A percentile compares a stretch with the other conserved stretches of the same genome.
Conservation (phyloP, 495 filamentous ascomycete species). For the Penicillium taxi region DNA sequence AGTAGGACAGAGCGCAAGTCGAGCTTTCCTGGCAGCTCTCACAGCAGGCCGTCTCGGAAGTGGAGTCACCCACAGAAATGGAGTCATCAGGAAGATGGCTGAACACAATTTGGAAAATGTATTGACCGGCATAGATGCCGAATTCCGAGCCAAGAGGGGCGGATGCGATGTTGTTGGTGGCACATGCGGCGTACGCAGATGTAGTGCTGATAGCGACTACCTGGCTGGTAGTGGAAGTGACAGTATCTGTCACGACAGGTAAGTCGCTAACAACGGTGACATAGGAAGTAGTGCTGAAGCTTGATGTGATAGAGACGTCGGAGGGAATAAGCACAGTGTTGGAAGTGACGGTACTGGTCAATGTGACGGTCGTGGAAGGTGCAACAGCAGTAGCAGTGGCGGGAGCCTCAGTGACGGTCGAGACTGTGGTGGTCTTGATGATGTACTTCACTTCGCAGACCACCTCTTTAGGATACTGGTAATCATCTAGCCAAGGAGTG, state of each 20-base stretch:
- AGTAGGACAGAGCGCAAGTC: neutral
- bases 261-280: neutral
- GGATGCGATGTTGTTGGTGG: constrained; percentile 6
- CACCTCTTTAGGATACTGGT: constrained; percentile 2
- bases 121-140: neutral
- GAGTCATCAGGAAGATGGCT: neutral
- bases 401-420: neutral
- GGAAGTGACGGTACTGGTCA: constrained; percentile 3
- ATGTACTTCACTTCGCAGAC: constrained; percentile 3
- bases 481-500: constrained; percentile 2
- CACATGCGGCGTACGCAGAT: constrained; percentile 2
- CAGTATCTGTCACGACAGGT: neutral
- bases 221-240: neutral
- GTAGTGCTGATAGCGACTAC: constrained; percentile 1
- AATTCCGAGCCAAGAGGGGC: constrained; percentile 4
- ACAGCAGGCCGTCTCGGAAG: neutral
- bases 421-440: constrained; percentile 3
- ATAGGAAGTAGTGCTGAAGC: constrained; percentile 5
- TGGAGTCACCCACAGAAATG: neutral
- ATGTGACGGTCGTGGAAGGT: constrained; percentile 1
- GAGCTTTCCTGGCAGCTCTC: neutral
- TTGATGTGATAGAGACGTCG: constrained; percentile 5
- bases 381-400: constrained; percentile 1
- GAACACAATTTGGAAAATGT: neutral
- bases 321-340: constrained; percentile 2